phyloP scores from a whole-genome alignment of 2,329 filamentous ascomycete species.

The Helotiales sp. region DNA sequence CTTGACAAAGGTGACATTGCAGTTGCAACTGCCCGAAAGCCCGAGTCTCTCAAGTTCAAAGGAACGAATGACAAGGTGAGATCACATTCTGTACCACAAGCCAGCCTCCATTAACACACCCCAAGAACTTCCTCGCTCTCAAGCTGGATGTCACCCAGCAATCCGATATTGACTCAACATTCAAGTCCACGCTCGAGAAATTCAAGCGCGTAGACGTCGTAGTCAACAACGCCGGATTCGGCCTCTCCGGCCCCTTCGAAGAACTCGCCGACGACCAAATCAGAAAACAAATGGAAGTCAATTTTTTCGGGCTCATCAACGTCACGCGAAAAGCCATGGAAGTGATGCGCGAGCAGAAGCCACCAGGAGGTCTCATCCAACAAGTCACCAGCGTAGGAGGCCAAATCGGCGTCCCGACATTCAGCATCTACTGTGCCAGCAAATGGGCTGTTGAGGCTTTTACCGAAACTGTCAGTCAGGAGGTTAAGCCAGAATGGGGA shows the following conservation, averaged over 20 bases:
- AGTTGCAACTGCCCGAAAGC: conserved; percentile 52
- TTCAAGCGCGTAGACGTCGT: conserved; percentile 64
- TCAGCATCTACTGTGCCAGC: conserved; percentile 46
- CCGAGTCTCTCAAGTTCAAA: conserved; percentile 45
- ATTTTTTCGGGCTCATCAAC: conserved; percentile 62
- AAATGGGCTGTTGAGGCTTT: conserved; percentile 52
- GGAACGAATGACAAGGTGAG: conserved; percentile 41
- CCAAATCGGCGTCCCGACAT: conserved; percentile 43
- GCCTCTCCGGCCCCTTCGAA: conserved; percentile 58
- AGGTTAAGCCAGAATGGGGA: conserved; percentile 47
- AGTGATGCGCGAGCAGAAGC: conserved; percentile 43
- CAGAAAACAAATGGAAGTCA: conserved; percentile 60
- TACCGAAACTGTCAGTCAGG: conserved; percentile 44
- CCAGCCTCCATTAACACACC: background rate
- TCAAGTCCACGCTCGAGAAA: conserved; percentile 48
- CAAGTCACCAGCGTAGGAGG: conserved; percentile 50
- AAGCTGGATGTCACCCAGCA: conserved; percentile 61
- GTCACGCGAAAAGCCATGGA: conserved; percentile 53
- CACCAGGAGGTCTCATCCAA: conserved; percentile 47
- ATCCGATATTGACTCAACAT: conserved; percentile 43
- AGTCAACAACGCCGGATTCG: conserved; percentile 66
- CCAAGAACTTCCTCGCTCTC: conserved; percentile 52
- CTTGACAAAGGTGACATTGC: conserved; percentile 50
- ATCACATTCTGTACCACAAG: background rate
- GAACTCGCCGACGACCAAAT: conserved; percentile 54